Percentiles rank a stretch among this genome's conserved stretches.
Evolutionary conservation across 805 yeast species (phyloP).

Genomic region (Candida peoriensis): DNA sequence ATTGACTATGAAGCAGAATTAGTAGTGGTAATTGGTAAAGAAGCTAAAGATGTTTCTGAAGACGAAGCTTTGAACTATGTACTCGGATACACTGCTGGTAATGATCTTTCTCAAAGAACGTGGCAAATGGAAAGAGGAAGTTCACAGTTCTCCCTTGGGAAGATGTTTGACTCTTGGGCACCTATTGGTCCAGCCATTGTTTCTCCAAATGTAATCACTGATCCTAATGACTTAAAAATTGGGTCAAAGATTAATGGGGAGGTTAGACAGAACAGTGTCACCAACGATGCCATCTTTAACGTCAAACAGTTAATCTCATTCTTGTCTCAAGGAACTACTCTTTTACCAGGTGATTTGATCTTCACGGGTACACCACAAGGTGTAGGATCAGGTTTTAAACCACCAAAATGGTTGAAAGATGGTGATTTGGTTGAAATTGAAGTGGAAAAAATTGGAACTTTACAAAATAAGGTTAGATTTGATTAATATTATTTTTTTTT

Average conservation of each 20-base stretch:
- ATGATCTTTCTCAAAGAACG: conserved; percentile 52
- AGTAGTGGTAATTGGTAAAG: conserved; percentile 47
- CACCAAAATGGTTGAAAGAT: conserved; percentile 35
- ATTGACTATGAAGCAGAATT: conserved; percentile 52
- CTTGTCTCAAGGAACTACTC: conserved; percentile 45
- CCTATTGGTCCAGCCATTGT: conserved; percentile 54
- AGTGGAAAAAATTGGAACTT: conserved; percentile 37
- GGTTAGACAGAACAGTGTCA: conserved; percentile 37
- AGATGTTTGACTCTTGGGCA: conserved; percentile 52
- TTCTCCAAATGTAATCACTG: conserved; percentile 24
- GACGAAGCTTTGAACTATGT: conserved; percentile 42
- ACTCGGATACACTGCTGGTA: conserved; percentile 48
- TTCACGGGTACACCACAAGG: conserved; percentile 56
- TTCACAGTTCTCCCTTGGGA: conserved; percentile 47
- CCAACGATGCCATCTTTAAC: conserved; percentile 45
- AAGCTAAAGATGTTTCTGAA: conserved; percentile 37
- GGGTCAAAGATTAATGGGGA: conserved; percentile 41
- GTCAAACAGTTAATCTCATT: conserved; percentile 38
- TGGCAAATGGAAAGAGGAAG: conserved; percentile 53
- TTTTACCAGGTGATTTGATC: conserved; percentile 46
- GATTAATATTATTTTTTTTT: conserved; percentile 9
- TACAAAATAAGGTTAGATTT: conserved; percentile 33
- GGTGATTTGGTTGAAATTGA: conserved; percentile 39
- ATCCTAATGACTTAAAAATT: conserved; percentile 29
- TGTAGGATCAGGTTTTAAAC: conserved; percentile 43